A percentile compares a stretch with the other conserved stretches of the same genome.
Conservation (phyloP, 179 eudicot genomes). For the Gypsophila paniculata region DNA sequence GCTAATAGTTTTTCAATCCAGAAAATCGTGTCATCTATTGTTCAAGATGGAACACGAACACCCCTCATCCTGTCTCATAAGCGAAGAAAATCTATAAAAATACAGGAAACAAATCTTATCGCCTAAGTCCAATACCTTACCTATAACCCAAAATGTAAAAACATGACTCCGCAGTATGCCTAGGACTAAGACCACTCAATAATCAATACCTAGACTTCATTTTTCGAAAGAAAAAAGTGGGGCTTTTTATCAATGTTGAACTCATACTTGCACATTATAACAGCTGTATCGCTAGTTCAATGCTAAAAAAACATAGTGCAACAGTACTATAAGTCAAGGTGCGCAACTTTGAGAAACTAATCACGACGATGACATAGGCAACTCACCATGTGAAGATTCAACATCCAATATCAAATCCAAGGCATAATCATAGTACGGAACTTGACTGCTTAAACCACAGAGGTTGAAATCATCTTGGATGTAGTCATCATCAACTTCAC, state of each 20-base stretch:
- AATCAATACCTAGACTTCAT: no score
- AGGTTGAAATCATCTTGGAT: slow-evolving; percentile 72
- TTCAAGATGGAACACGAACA: neutral
- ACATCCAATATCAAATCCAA: slow-evolving; percentile 57
- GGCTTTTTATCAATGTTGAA: neutral
- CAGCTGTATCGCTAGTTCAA: no score
- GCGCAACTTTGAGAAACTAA: no score
- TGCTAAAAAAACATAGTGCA: no score
- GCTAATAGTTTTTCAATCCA: neutral
- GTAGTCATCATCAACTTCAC: slow-evolving; percentile 69
- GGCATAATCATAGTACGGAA: slow-evolving; percentile 62
- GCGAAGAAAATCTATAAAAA: no score
- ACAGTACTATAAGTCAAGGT: no score
- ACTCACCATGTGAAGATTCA: slow-evolving; percentile 60
- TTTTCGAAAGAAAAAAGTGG: no score
- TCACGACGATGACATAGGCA: slow-evolving; percentile 1
- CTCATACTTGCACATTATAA: no score
- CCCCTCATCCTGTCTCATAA: neutral
- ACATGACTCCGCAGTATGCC: neutral
- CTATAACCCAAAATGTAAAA: neutral
- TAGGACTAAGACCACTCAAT: neutral
- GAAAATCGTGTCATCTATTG: neutral
- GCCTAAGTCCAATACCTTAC: neutral
- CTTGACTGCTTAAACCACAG: slow-evolving; percentile 63
- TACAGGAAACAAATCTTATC: neutral